A percentile compares a stretch with the other conserved stretches of the same genome.
Conservation (phyloP, 495 filamentous ascomycete genomes). For the Jackrogersella multiformis region DNA sequence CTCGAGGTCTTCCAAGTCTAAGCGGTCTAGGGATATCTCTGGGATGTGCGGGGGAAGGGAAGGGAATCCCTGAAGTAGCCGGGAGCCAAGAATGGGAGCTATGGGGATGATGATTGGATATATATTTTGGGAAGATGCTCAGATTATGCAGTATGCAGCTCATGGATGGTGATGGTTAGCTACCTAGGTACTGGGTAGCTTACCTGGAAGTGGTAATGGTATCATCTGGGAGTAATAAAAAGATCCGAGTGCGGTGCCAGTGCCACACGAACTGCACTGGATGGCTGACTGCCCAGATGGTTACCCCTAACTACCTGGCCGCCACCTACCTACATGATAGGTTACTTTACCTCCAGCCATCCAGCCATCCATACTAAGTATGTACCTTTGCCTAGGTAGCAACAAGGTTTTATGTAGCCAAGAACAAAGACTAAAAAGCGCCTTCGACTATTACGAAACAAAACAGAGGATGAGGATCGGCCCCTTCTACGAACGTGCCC, state of each 20-base stretch:
- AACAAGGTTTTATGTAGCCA: background rate
- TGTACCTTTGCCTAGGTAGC: too few species aligned
- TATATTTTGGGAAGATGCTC: conserved; percentile 5
- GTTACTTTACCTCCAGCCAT: too few species aligned
- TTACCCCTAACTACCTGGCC: too few species aligned
- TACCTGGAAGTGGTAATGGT: too few species aligned
- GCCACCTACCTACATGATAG: too few species aligned
- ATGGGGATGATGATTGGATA: conserved; percentile 24
- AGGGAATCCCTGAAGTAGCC: conserved; percentile 26
- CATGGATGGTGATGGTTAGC: conserved; percentile 14
- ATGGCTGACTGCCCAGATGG: too few species aligned
- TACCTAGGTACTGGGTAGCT: too few species aligned
- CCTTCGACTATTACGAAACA: conserved; percentile 4
- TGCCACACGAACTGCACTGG: too few species aligned
- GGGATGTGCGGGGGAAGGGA: conserved; percentile 40
- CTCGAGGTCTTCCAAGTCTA: conserved; percentile 4
- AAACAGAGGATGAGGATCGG: conserved; percentile 24
- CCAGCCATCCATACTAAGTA: too few species aligned
- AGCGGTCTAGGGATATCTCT: conserved; percentile 29
- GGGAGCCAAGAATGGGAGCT: conserved; percentile 23
- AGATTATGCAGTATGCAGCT: too few species aligned
- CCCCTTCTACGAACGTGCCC: background rate
- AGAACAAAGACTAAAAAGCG: conserved; percentile 3
- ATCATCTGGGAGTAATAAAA: too few species aligned
- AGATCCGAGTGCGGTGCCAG: too few species aligned